A percentile compares a stretch with the other conserved stretches of the same genome.
Conservation (phyloP, 2,329 filamentous ascomycete genomes). For the Trichoderma endophyticum region DNA sequence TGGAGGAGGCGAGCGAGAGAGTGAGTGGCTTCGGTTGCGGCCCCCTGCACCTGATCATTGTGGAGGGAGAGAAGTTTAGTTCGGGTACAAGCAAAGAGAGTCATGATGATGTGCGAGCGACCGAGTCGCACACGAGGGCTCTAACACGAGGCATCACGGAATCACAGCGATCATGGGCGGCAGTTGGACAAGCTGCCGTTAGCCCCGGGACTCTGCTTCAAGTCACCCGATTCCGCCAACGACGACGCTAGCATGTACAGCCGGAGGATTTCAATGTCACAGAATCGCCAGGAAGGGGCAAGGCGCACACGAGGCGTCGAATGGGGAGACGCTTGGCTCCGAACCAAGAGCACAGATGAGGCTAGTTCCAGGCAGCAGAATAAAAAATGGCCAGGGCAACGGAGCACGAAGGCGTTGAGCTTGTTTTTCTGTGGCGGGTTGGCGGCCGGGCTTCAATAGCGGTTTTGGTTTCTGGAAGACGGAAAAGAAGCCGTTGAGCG, state of each 20-base stretch:
- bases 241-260: neutral
- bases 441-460: neutral
- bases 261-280: constrained; percentile 6
- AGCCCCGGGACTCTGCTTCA: neutral
- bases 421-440: constrained; percentile 2
- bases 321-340: constrained; percentile 15
- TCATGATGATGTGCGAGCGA: neutral
- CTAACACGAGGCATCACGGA: constrained; percentile 6
- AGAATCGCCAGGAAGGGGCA: constrained; percentile 1
- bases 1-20: neutral
- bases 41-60: constrained; percentile 3
- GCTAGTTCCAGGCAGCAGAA: constrained; percentile 19
- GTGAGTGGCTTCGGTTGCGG: constrained; percentile 14
- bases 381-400: constrained; percentile 13
- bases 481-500: neutral
- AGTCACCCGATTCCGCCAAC: neutral
- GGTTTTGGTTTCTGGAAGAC: constrained; percentile 1
- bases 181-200: constrained; percentile 14
- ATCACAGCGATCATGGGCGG: neutral
- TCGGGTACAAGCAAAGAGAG: neutral
- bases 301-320: constrained; percentile 17
- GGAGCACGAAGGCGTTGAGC: neutral
- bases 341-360: constrained; percentile 4
- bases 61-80: neutral
- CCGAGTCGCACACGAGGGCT: neutral